phyloP scores from a whole-genome alignment of 768 basidiomycete genomes.

The Myochromella boudieri region DNA sequence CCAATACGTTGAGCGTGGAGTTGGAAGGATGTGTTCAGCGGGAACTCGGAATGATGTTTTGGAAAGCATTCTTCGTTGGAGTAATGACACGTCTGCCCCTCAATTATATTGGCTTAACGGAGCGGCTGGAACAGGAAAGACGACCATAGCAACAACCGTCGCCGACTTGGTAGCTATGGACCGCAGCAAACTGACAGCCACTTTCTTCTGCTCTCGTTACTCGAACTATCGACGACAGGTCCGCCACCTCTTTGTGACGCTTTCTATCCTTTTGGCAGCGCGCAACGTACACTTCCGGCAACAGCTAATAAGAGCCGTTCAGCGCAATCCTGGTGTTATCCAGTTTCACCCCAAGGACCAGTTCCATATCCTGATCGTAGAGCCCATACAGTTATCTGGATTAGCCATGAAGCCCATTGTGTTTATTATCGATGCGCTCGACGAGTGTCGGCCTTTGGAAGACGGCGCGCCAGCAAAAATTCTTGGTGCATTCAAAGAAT shows the following conservation, averaged over 20 bases:
- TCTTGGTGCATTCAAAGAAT: slow-evolving; percentile 10
- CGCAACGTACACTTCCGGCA: slow-evolving; percentile 6
- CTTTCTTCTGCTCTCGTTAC: slow-evolving; percentile 21
- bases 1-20: slow-evolving; percentile 10
- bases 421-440: slow-evolving; percentile 22
- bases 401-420: slow-evolving; percentile 11
- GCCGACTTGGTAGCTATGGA: slow-evolving; percentile 16
- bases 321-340: slow-evolving; percentile 6
- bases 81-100: slow-evolving; percentile 7
- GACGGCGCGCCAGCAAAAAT: slow-evolving; percentile 11
- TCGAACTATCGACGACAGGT: slow-evolving; percentile 14
- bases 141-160: slow-evolving; percentile 18
- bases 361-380: slow-evolving; percentile 14
- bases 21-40: slow-evolving; percentile 14
- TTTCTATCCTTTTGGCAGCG: slow-evolving; percentile 12
- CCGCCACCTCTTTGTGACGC: slow-evolving; percentile 14
- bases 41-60: slow-evolving; percentile 16
- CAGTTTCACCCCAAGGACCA: slow-evolving; percentile 3
- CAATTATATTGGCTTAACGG: slow-evolving; percentile 22
- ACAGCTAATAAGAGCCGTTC: slow-evolving; percentile 9
- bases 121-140: slow-evolving; percentile 23
- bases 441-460: slow-evolving; percentile 19
- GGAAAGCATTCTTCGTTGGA: slow-evolving; percentile 13
- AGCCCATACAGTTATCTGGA: slow-evolving; percentile 10
- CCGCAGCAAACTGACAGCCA: slow-evolving; percentile 16